Percentiles rank a stretch among this genome's conserved stretches.
Evolutionary conservation across 2,329 filamentous ascomycete species (phyloP).

Genomic region (Microsporum ferrugineum): DNA sequence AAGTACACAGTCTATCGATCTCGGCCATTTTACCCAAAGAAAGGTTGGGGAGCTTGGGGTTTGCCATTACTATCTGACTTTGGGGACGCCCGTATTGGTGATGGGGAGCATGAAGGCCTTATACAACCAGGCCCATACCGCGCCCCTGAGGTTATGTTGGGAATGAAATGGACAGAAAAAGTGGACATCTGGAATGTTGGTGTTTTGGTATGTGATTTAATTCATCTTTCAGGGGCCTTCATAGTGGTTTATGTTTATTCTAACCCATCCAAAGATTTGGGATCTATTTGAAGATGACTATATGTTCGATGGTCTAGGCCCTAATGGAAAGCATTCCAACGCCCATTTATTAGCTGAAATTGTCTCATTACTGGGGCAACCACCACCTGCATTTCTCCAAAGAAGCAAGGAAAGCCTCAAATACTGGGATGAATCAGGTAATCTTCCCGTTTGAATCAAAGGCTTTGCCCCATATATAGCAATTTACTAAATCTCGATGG

Average conservation of each 20-base stretch:
- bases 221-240: slow-evolving; percentile 9
- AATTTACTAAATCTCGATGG: neutral
- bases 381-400: slow-evolving; percentile 28
- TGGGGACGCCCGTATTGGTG: slow-evolving; percentile 18
- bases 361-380: slow-evolving; percentile 35
- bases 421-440: slow-evolving; percentile 10
- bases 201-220: slow-evolving; percentile 14
- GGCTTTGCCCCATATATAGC: neutral
- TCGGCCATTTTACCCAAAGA: slow-evolving; percentile 15
- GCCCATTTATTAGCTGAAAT: slow-evolving; percentile 37
- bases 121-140: slow-evolving; percentile 29
- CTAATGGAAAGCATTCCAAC: slow-evolving; percentile 8
- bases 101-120: slow-evolving; percentile 28
- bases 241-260: slow-evolving; percentile 14
- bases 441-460: too few relatives aligned
- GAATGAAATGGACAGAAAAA: slow-evolving; percentile 20
- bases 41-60: slow-evolving; percentile 4
- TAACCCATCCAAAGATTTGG: slow-evolving; percentile 25
- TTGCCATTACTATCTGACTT: slow-evolving; percentile 18
- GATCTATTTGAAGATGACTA: slow-evolving; percentile 16
- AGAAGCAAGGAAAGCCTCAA: slow-evolving; percentile 16
- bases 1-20: slow-evolving; percentile 19
- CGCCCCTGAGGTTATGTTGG: slow-evolving; percentile 22
- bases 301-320: slow-evolving; percentile 15
- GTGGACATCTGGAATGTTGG: slow-evolving; percentile 26